Conservation (phyloP, 176 grass and related monocot genomes). For the Zoysia japonica region DNA sequence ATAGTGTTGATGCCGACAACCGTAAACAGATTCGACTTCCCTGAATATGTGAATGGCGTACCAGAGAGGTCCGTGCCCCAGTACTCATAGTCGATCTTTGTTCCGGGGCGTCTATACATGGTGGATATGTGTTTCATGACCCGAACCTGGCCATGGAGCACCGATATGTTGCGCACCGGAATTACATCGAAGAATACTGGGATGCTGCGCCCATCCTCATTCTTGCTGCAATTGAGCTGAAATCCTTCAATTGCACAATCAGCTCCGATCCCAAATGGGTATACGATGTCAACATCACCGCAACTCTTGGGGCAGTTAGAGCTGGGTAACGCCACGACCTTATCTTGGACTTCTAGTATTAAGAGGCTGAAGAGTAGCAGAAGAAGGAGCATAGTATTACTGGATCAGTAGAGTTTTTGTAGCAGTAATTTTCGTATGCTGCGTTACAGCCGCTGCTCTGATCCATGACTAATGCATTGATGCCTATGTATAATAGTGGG, state of each 20-base stretch:
- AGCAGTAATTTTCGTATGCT: neutral
- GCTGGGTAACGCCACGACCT: neutral
- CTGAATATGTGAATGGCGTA: neutral
- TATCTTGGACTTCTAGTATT: neutral
- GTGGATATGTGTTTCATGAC: neutral
- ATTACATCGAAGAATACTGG: neutral
- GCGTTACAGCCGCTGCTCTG: neutral
- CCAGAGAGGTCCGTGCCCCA: neutral
- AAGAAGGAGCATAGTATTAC: conserved; percentile 8
- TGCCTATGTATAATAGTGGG: neutral
- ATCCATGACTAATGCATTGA: neutral
- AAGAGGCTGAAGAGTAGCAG: conserved; percentile 17
- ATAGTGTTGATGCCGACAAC: conserved; percentile 31
- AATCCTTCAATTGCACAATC: conserved; percentile 30
- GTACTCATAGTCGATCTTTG: neutral
- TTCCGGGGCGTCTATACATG: neutral
- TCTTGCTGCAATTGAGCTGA: neutral
- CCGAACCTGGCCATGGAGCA: conserved; percentile 6
- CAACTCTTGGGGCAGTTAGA: neutral
- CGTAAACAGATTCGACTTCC: neutral
- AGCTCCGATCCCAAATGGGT: neutral
- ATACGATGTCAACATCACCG: conserved; percentile 20
- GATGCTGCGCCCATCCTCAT: neutral
- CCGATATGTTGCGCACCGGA: conserved; percentile 1
- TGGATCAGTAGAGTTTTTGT: neutral